Conservation (phyloP, 352 stramenopile genomes). For the Pythium brachiatum region DNA sequence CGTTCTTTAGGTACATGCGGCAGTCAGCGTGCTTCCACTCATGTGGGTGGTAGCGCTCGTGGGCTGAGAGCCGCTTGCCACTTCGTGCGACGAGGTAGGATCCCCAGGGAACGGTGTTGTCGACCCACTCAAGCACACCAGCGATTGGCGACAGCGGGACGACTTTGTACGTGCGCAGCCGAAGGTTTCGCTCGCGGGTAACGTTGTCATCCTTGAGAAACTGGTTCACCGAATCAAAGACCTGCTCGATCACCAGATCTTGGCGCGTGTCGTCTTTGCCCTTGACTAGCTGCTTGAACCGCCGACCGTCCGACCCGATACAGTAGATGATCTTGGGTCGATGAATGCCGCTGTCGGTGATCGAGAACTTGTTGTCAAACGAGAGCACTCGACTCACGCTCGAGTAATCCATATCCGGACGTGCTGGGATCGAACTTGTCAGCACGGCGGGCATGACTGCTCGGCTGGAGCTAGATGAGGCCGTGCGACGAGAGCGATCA, state of each 20-base stretch:
- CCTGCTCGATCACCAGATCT: conserved; percentile 89
- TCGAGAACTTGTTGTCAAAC: conserved; percentile 91
- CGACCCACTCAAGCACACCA: conserved; percentile 98
- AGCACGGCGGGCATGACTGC: conserved; percentile 71
- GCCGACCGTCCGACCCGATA: conserved; percentile 88
- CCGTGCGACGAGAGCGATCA: conserved; percentile 37
- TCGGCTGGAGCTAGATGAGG: conserved; percentile 20
- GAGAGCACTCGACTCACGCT: conserved; percentile 79
- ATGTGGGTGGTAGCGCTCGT: conserved; percentile 93
- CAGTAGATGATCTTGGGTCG: conserved; percentile 98
- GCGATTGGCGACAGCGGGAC: conserved; percentile 85
- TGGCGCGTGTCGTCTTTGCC: conserved; percentile 87
- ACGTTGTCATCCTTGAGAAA: conserved; percentile 73
- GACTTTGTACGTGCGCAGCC: conserved; percentile 97
- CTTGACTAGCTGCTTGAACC: conserved; percentile 97
- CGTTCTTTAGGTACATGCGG: conserved; percentile 68
- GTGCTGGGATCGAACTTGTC: conserved; percentile 67
- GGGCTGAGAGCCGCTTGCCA: conserved; percentile 67
- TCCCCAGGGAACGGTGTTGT: conserved; percentile 94
- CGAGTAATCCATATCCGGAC: conserved; percentile 80
- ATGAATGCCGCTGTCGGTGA: conserved; percentile 95
- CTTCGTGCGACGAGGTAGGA: conserved; percentile 83
- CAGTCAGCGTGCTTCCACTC: conserved; percentile 92
- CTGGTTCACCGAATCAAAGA: conserved; percentile 89
- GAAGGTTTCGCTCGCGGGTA: conserved; percentile 68